Evolutionary conservation across 768 basidiomycete genomes (phyloP).

Genomic region (Podaxis pistillaris): DNA sequence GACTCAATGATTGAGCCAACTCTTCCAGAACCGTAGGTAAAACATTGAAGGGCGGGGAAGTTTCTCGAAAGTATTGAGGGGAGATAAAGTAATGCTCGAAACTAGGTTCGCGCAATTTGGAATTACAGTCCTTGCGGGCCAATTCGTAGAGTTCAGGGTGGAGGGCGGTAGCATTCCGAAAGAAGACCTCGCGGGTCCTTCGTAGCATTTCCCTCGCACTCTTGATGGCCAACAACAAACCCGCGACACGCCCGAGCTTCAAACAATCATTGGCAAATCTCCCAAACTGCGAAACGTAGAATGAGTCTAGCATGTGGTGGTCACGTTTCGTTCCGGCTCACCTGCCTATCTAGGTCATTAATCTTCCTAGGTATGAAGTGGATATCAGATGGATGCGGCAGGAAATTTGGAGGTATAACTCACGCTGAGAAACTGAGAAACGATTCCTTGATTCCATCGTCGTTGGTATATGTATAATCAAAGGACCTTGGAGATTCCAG

Average conservation of each 20-base stretch:
- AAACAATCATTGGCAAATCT: slow-evolving; percentile 5
- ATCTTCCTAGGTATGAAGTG: not conserved
- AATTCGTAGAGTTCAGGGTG: not conserved
- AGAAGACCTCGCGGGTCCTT: slow-evolving; percentile 4
- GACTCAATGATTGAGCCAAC: not conserved
- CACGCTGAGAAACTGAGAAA: slow-evolving; percentile 2
- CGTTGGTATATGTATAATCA: slow-evolving; percentile 7
- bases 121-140: not conserved
- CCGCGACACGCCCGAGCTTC: slow-evolving; percentile 8
- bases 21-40: not conserved
- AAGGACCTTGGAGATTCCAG: not conserved
- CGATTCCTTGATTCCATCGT: slow-evolving; percentile 8
- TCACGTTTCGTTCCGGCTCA: not conserved
- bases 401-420: not conserved
- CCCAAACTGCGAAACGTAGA: not conserved
- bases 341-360: slow-evolving; percentile 8
- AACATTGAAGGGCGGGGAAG: not conserved
- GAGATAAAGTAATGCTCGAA: not conserved
- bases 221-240: slow-evolving; percentile 9
- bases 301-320: not conserved
- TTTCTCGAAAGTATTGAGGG: slow-evolving; percentile 2
- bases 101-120: not conserved
- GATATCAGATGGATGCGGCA: not conserved
- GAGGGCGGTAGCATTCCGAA: slow-evolving; percentile 2
- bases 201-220: not conserved